Conservation (phyloP, 2,329 filamentous ascomycete genomes). For the Polychaeton citri region DNA sequence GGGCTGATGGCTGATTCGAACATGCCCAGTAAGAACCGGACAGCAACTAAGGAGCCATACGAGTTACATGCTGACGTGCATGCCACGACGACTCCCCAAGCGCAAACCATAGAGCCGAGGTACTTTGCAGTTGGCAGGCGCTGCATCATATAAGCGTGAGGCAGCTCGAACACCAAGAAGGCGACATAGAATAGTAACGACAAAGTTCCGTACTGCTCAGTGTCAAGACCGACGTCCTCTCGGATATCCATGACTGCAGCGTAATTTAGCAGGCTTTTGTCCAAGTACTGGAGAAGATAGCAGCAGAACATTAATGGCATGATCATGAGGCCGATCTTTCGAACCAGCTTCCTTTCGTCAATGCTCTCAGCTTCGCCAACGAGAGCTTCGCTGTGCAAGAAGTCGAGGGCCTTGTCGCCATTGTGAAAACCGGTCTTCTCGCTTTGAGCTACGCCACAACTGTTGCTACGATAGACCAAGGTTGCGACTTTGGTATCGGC, state of each 20-base stretch:
- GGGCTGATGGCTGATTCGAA: slow-evolving; percentile 24
- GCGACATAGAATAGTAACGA: slow-evolving; percentile 36
- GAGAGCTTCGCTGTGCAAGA: too few species aligned
- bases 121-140: slow-evolving; percentile 34
- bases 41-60: slow-evolving; percentile 25
- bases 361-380: neutral
- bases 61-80: slow-evolving; percentile 28
- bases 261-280: slow-evolving; percentile 29
- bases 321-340: slow-evolving; percentile 23
- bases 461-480: too few species aligned
- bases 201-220: slow-evolving; percentile 41
- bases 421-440: too few species aligned
- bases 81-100: slow-evolving; percentile 28
- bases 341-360: slow-evolving; percentile 13
- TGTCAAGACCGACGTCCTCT: slow-evolving; percentile 33
- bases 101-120: slow-evolving; percentile 27
- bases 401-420: too few species aligned
- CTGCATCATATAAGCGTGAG: slow-evolving; percentile 31
- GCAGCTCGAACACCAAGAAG: slow-evolving; percentile 33
- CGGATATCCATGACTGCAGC: slow-evolving; percentile 37
- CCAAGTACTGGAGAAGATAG: slow-evolving; percentile 28
- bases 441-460: too few species aligned
- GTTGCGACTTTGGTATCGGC: too few species aligned
- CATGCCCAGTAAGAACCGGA: slow-evolving; percentile 24
- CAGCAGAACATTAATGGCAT: slow-evolving; percentile 20